Percentiles rank a stretch among this genome's conserved stretches.
phyloP scores from a whole-genome alignment of 1,284 basidiomycete genomes.

The Cryptococcus sp. region DNA sequence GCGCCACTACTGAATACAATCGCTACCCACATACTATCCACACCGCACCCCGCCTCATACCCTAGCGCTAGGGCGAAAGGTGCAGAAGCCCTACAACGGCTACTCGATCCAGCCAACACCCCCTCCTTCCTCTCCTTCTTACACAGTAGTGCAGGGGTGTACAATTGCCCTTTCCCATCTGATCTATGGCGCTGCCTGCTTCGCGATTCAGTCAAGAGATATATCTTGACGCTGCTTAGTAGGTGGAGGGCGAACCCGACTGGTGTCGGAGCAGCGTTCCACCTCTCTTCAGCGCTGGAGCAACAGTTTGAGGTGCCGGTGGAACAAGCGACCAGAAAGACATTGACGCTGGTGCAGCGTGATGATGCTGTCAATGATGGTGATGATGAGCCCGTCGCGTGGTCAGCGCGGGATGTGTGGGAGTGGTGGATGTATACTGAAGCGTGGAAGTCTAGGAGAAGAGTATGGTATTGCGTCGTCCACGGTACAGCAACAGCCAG shows the following conservation, averaged over 20 bases:
- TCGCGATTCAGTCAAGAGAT: constrained; percentile 13
- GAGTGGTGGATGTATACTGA: constrained; percentile 26
- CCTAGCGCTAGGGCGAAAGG: not conserved
- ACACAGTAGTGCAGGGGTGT: constrained; percentile 10
- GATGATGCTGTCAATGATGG: too few relatives aligned
- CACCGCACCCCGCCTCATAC: constrained; percentile 2
- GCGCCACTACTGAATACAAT: not conserved
- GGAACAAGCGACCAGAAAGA: constrained; percentile 4
- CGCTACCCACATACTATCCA: not conserved
- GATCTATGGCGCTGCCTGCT: constrained; percentile 18
- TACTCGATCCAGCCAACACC: constrained; percentile 10
- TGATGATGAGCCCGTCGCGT: too few relatives aligned
- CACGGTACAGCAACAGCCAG: constrained; percentile 26
- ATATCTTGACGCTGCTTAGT: constrained; percentile 3
- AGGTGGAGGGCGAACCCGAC: constrained; percentile 27
- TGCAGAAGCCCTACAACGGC: not conserved
- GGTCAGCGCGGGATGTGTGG: constrained; percentile 22
- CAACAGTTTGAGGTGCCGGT: constrained; percentile 20
- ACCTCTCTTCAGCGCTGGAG: constrained; percentile 16
- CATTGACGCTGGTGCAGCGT: too few relatives aligned
- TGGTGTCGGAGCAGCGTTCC: constrained; percentile 15
- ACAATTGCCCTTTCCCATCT: constrained; percentile 13
- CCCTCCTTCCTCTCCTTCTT: constrained; percentile 17
- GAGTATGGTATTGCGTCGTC: constrained; percentile 31
- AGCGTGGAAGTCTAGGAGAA: constrained; percentile 24